Conservation (phyloP, 2,329 filamentous ascomycete genomes). For the Hysterium pulicare region DNA sequence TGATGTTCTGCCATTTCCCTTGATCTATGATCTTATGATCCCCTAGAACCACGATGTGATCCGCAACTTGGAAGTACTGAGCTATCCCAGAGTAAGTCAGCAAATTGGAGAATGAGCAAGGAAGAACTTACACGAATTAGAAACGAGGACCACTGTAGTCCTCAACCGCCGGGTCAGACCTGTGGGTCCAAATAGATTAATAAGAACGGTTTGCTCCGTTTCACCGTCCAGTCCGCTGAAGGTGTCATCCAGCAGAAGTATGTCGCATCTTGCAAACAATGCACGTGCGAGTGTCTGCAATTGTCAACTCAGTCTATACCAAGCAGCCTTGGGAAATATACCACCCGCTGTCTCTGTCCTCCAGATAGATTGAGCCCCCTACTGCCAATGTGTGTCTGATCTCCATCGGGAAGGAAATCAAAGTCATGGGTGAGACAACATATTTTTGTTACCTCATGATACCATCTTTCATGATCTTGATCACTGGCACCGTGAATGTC, state of each 20-base stretch:
- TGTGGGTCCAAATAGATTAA: slow-evolving; percentile 56
- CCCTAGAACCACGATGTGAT: no score
- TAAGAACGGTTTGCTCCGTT: slow-evolving; percentile 55
- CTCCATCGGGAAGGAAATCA: background rate
- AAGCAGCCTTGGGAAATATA: no score
- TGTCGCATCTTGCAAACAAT: slow-evolving; percentile 73
- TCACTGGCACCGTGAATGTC: no score
- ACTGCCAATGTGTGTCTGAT: background rate
- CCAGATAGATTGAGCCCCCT: background rate
- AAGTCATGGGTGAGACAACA: background rate
- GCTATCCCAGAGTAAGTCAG: no score
- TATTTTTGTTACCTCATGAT: background rate
- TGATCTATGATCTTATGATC: no score
- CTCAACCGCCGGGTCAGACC: slow-evolving; percentile 51
- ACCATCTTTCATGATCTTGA: background rate
- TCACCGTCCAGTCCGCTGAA: slow-evolving; percentile 68
- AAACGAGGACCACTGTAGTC: slow-evolving; percentile 58
- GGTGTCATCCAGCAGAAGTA: slow-evolving; percentile 78
- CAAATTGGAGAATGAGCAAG: no score
- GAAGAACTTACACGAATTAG: no score
- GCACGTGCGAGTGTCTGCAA: slow-evolving; percentile 2
- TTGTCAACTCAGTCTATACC: no score
- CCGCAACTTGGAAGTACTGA: no score
- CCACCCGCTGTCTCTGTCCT: slow-evolving; percentile 10
- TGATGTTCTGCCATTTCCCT: no score